Evolutionary conservation across 2,329 filamentous ascomycete genomes (phyloP).

Genomic region (Colletotrichum cordylinicola): DNA sequence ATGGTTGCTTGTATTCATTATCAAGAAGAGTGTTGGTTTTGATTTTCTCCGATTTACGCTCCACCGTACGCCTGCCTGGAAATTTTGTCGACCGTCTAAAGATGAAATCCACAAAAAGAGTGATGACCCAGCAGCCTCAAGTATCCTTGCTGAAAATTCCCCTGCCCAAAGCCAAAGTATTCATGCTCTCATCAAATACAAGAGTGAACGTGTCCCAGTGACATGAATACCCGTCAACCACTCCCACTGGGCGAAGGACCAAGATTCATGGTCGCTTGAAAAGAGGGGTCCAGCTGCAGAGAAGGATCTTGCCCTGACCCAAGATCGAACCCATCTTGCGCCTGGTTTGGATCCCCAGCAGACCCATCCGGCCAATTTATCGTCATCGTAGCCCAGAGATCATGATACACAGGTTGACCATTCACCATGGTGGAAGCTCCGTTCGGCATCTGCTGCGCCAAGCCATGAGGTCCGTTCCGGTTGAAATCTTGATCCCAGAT

Average conservation of each 20-base stretch:
- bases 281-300: not conserved
- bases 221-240: not conserved
- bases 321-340: not conserved
- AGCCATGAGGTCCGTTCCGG: not conserved
- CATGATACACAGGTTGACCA: slow-evolving; percentile 39
- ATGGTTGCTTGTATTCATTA: not conserved
- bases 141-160: not conserved
- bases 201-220: not conserved
- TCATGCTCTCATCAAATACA: not conserved
- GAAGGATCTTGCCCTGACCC: not conserved
- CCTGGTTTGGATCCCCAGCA: not conserved
- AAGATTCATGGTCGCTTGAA: not conserved
- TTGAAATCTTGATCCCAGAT: slow-evolving; percentile 48
- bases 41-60: not conserved
- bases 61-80: not conserved
- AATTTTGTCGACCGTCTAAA: not conserved
- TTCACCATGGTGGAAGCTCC: slow-evolving; percentile 8
- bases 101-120: not conserved
- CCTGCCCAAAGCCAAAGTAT: not conserved
- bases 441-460: not conserved
- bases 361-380: slow-evolving; percentile 44
- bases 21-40: not conserved
- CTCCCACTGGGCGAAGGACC: not conserved
- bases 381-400: slow-evolving; percentile 56
- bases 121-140: not conserved